Evolutionary conservation across 768 basidiomycete genomes (phyloP), one percentile per base, ranked within the genome.

Genomic region (Mycena chlorophos): DNA sequence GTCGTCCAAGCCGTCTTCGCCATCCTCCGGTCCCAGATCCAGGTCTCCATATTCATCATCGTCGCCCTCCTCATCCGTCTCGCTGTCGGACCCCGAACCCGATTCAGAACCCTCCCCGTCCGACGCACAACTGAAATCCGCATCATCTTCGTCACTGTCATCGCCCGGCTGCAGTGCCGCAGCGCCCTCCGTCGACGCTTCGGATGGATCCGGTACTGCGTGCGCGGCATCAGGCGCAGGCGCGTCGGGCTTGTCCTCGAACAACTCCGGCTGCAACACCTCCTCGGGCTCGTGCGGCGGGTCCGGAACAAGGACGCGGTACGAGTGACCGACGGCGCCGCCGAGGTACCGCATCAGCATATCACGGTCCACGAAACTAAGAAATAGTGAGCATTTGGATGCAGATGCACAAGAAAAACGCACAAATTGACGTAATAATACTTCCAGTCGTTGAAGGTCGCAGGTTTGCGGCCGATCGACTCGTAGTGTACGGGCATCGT

Each of bases 181-280:
- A n/a, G n/a, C n/a, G n/a, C n/a, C n/a, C n/a, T n/a, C n/a, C n/a
- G n/a, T n/a, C n/a, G n/a, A n/a, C n/a, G n/a, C n/a, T n/a, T n/a
- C n/a, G n/a, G n/a, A n/a, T n/a, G n/a, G n/a, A n/a, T n/a, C n/a
- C n/a, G n/a, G n/a, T n/a, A 37, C 34, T 37, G 34, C 34, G n/a
- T 37, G 34, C 12, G 34, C 10, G 19, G 5, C 45, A 3, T 40
- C 55, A 4, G 20, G 3, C 16, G 27, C 45, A 51, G 30, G 5
- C 48, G 4, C 1, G 50, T 27, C 1, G 19, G 45, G 8, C 64
- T 54, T 2, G 52, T 25, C 1, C 54, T 63, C 46, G 51, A 70
- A 40, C 49, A 61, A 52, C 47, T 45, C 10, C n/a, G n/a, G n/a
- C n/a, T n/a, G n/a, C n/a, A n/a, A n/a, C n/a, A n/a, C n/a, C 46